A percentile compares a stretch with the other conserved stretches of the same genome.
These are phyloP conservation scores for Simmondsia chinensis DNA, from an alignment of 148 eudicot species.

Conservation along the genomic window DNA sequence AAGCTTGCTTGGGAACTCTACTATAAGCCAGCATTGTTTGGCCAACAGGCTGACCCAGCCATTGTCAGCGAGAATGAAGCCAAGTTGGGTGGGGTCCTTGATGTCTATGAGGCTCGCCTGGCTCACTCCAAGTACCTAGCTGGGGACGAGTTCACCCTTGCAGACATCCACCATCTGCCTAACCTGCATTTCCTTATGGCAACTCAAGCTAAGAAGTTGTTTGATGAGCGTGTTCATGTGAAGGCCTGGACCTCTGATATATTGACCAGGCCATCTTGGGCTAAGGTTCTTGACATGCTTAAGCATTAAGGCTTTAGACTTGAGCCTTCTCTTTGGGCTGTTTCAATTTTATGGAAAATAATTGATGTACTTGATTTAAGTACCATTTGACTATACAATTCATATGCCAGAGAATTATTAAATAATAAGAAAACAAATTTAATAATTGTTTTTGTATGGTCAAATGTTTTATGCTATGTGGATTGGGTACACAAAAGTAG, in stretches of 20 bases:
- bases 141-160: slow-evolving; percentile 27
- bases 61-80: slow-evolving; percentile 4
- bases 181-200: slow-evolving; percentile 11
- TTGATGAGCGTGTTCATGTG: slow-evolving; percentile 9
- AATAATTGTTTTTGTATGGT: no score
- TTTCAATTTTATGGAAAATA: no score
- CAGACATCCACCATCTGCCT: slow-evolving; percentile 21
- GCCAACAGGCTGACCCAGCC: background rate
- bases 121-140: slow-evolving; percentile 10
- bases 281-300: slow-evolving; percentile 3
- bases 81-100: slow-evolving; percentile 13
- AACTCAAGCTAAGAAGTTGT: slow-evolving; percentile 8
- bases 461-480: no score
- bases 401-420: no score
- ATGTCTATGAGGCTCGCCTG: slow-evolving; percentile 25
- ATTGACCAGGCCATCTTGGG: slow-evolving; percentile 17
- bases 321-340: no score
- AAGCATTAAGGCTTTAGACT: no score
- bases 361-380: no score
- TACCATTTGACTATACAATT: no score
- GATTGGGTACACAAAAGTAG: no score
- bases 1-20: background rate
- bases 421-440: no score
- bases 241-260: slow-evolving; percentile 12
- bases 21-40: slow-evolving; percentile 1